These are phyloP conservation scores for Coemansia sp. DNA, from an alignment of 192 early-diverging fungal species.

Conservation along the genomic window DNA sequence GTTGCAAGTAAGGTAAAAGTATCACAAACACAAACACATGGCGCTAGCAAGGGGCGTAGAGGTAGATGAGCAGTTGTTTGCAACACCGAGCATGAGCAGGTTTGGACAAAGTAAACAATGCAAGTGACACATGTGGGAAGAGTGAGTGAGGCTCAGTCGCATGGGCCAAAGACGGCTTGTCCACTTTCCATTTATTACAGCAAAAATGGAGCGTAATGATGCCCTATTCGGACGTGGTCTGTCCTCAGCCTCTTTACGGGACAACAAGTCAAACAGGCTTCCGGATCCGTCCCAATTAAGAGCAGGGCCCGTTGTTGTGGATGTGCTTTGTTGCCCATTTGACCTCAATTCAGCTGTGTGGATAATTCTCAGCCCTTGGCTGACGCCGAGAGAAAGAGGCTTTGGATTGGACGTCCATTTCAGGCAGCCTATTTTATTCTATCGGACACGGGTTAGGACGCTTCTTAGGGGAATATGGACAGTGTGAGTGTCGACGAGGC, in stretches of 20 bases:
- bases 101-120: conserved; percentile 8
- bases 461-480: neutral
- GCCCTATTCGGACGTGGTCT: neutral
- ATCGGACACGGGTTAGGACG: neutral
- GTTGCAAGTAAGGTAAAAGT: neutral
- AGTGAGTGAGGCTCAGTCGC: conserved; percentile 34
- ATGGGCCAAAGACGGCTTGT: conserved; percentile 5
- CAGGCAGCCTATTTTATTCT: neutral
- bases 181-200: neutral
- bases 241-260: conserved; percentile 1
- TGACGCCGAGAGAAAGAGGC: neutral
- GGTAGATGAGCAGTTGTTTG: neutral
- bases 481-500: neutral
- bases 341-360: neutral
- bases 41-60: neutral
- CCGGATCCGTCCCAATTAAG: conserved; percentile 2
- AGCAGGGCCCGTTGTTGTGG: neutral
- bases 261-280: neutral
- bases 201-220: neutral
- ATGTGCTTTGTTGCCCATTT: neutral
- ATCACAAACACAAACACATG: conserved; percentile 9
- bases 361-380: conserved; percentile 4
- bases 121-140: neutral
- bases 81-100: neutral
- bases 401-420: neutral